Conservation (phyloP, 164 flowering plant species). For the Stephania japonica region DNA sequence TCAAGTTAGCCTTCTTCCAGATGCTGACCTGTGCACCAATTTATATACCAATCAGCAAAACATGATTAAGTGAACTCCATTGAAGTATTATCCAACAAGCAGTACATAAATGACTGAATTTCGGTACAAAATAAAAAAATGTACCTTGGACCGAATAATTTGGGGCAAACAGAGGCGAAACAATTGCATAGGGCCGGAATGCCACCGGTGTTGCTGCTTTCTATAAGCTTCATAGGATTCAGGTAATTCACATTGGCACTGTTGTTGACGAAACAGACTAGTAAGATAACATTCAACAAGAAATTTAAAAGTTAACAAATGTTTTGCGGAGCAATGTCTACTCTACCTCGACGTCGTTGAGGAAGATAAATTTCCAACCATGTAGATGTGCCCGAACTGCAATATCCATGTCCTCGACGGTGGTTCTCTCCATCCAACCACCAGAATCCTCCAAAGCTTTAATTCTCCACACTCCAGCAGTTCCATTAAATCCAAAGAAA, state of each 20-base stretch:
- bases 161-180: constrained; percentile 85
- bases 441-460: constrained; percentile 91
- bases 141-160: constrained; percentile 67
- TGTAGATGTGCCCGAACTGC: constrained; percentile 93
- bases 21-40: constrained; percentile 64
- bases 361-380: constrained; percentile 89
- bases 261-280: constrained; percentile 8
- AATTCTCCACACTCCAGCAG: constrained; percentile 98
- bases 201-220: constrained; percentile 98
- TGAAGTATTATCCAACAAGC: neutral
- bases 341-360: constrained; percentile 91
- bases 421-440: constrained; percentile 98
- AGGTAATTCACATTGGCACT: constrained; percentile 92
- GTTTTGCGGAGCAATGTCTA: neutral
- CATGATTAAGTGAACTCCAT: neutral
- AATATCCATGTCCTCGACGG: constrained; percentile 98
- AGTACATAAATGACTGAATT: neutral
- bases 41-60: neutral
- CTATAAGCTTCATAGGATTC: constrained; percentile 95
- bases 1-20: constrained; percentile 80
- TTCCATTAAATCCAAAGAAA: constrained; percentile 97
- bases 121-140: neutral
- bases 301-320: neutral
- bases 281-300: neutral
- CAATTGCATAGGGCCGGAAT: constrained; percentile 97